Evolutionary conservation across 1,284 basidiomycete species (phyloP), one percentile per base, ranked within the genome.

Genomic region (Heterobasidion parviporum): DNA sequence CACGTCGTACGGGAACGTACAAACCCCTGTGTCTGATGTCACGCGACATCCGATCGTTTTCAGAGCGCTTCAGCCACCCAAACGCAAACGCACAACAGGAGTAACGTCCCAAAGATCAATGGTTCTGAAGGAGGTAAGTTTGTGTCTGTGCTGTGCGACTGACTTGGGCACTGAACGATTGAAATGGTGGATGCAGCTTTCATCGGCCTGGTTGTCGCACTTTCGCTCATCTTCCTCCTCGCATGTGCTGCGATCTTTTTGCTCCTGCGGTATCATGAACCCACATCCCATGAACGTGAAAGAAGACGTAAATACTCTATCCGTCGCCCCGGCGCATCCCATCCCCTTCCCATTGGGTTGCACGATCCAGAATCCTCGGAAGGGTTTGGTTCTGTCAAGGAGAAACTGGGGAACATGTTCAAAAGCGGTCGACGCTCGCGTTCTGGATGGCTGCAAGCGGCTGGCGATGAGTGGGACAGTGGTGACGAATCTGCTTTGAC

Each of bases 201-300:
- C 63, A 63, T 72, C 50, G 68, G 60, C 18, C 62, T 72, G 16
- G 64, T 72, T 50, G 68, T 70, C 54, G 58, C 54, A 20, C 69
- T 72, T 50, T 61, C 64, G n/a, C 45, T 59, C 54, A 63, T 73
- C 57, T 60, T 72, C 60, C 50, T 72, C 58, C 15, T 65, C 51
- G 64, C 65, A 46, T 67, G 64, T 60, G 59, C 68, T 53, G 70
- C 62, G 60, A 67, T 72, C 62, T 72, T 71, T 62, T 52, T 68
- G 60, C 70, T 73, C 48, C 67, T 72, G 35, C 66, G 67, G 52
- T 56, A 65, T 52, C 61, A 67, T 57, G 64, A 67, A 47, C 68
- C 66, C 18, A 65, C 67, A 16, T 53, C 63, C 6, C 58, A 64
- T 59, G 71, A 72, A 52, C 68, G 68, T 45, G 48, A 53, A 1